Conservation (phyloP, 2,329 filamentous ascomycete species). For the Stemphylium beticola region DNA sequence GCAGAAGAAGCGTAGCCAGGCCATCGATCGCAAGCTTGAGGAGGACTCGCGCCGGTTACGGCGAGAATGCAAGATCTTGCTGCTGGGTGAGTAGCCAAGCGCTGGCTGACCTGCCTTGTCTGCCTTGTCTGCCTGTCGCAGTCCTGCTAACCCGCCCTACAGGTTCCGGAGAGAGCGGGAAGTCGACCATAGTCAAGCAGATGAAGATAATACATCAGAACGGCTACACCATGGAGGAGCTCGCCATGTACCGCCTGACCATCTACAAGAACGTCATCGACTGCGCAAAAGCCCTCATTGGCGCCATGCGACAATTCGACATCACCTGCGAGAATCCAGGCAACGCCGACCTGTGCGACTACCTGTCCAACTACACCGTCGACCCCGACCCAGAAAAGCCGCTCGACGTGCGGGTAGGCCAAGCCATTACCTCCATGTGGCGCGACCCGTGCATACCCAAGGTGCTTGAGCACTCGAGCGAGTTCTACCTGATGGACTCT, state of each 20-base stretch:
- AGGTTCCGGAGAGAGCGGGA: slow-evolving; percentile 98
- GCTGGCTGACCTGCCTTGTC: background rate
- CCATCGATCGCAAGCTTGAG: slow-evolving; percentile 91
- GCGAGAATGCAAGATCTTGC: slow-evolving; percentile 97
- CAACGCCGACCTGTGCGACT: slow-evolving; percentile 77
- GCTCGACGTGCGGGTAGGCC: slow-evolving; percentile 79
- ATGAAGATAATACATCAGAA: slow-evolving; percentile 99
- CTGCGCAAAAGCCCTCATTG: slow-evolving; percentile 91
- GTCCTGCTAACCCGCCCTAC: slow-evolving; percentile 38
- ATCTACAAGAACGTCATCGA: slow-evolving; percentile 99
- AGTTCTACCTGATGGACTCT: slow-evolving; percentile 99
- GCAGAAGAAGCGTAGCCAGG: slow-evolving; percentile 94
- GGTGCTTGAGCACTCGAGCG: slow-evolving; percentile 91
- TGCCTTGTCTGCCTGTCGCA: background rate
- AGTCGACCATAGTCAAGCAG: slow-evolving; percentile 99
- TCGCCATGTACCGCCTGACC: slow-evolving; percentile 91
- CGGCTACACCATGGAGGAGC: slow-evolving; percentile 92
- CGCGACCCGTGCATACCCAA: slow-evolving; percentile 81
- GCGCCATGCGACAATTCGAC: slow-evolving; percentile 89
- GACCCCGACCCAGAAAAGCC: slow-evolving; percentile 88
- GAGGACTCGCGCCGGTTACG: slow-evolving; percentile 92
- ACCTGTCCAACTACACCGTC: slow-evolving; percentile 84
- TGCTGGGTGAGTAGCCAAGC: slow-evolving; percentile 73
- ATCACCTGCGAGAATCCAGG: slow-evolving; percentile 76
- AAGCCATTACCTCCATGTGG: slow-evolving; percentile 87